A percentile compares a stretch with the other conserved stretches of the same genome.
Conservation (phyloP, 805 yeast genomes). For the Isabelozyma gotoi region DNA sequence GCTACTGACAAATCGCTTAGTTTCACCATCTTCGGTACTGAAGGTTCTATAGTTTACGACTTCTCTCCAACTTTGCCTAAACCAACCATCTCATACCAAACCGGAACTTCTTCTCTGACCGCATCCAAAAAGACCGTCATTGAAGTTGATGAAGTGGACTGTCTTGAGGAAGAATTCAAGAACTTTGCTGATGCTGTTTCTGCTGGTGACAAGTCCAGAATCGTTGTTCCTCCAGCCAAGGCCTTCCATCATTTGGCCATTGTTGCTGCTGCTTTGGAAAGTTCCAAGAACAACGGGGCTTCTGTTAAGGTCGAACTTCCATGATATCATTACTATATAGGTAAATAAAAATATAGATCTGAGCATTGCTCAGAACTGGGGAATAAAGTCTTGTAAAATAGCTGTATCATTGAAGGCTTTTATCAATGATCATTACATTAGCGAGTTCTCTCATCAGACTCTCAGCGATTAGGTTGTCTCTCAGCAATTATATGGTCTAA, state of each 20-base stretch:
- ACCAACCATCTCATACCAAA: constrained; percentile 38
- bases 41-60: constrained; percentile 73
- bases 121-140: constrained; percentile 52
- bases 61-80: constrained; percentile 50
- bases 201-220: constrained; percentile 57
- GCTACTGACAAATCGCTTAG: constrained; percentile 68
- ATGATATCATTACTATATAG: no score
- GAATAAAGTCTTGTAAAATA: background rate
- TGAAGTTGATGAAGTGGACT: constrained; percentile 44
- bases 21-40: constrained; percentile 73
- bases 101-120: constrained; percentile 30
- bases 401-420: background rate
- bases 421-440: background rate
- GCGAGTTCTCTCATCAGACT: no score
- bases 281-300: constrained; percentile 55
- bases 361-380: background rate
- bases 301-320: constrained; percentile 45
- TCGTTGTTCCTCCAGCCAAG: constrained; percentile 64
- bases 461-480: no score
- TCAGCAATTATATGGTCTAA: no score
- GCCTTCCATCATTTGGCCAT: constrained; percentile 94
- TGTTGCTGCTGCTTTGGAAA: constrained; percentile 80
- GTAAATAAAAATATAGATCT: background rate
- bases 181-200: constrained; percentile 58
- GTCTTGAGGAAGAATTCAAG: constrained; percentile 46